Evolutionary conservation across 2,329 filamentous ascomycete species (phyloP).

Genomic region (Aspergillus spinulosporus): DNA sequence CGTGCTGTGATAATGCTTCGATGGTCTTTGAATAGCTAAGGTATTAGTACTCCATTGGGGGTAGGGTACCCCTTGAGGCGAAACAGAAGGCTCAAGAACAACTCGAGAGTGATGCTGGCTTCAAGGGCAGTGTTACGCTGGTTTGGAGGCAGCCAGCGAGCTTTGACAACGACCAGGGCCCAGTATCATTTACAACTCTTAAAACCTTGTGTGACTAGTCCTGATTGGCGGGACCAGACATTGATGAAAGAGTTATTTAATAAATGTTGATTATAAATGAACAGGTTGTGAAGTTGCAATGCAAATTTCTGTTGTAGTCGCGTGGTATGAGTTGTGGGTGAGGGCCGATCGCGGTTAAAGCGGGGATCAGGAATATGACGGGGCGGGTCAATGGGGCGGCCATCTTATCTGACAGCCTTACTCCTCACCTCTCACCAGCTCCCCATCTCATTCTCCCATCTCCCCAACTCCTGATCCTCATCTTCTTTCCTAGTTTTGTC

Average conservation of each 20-base stretch:
- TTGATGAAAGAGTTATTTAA: background rate
- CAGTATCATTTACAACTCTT: background rate
- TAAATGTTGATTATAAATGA: background rate
- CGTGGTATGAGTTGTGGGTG: background rate
- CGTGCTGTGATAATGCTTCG: too few species aligned
- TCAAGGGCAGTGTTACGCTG: background rate
- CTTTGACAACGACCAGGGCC: background rate
- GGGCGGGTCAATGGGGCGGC: background rate
- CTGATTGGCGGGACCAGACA: background rate
- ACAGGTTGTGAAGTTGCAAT: background rate
- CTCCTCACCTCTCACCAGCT: background rate
- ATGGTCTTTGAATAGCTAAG: too few species aligned
- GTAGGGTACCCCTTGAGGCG: too few species aligned
- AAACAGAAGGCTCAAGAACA: background rate
- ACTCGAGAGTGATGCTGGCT: background rate
- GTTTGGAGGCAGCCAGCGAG: background rate
- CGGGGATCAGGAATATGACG: slow-evolving; percentile 4
- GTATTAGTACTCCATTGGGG: too few species aligned
- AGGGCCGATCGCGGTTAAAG: slow-evolving; percentile 1
- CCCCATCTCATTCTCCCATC: background rate
- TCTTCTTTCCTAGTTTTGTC: background rate
- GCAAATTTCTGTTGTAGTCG: background rate
- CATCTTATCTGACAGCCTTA: slow-evolving; percentile 5
- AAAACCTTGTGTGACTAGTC: background rate
- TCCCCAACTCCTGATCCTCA: background rate